Evolutionary conservation across 768 basidiomycete species (phyloP).

Genomic region (Podaxis sp.): DNA sequence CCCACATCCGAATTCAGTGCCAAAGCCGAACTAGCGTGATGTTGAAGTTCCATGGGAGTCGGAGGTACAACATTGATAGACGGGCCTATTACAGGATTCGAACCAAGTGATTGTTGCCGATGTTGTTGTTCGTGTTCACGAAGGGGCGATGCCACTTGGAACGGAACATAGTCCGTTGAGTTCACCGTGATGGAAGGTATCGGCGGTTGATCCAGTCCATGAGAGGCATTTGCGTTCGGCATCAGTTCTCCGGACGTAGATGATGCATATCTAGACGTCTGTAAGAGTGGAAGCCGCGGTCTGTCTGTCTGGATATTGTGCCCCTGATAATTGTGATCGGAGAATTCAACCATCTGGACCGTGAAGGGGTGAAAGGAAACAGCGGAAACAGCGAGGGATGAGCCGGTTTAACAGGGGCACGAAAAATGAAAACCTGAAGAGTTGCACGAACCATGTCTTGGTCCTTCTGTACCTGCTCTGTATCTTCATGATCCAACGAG

Average conservation of each 20-base stretch:
- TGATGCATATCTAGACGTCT: neutral
- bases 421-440: slow-evolving; percentile 3
- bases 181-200: neutral
- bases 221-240: neutral
- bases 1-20: neutral
- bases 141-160: slow-evolving; percentile 14
- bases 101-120: neutral
- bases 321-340: neutral
- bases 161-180: neutral
- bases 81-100: slow-evolving; percentile 3
- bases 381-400: neutral
- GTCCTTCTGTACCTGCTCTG: slow-evolving; percentile 28
- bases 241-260: neutral
- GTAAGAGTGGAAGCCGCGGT: slow-evolving; percentile 5
- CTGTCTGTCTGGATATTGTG: neutral
- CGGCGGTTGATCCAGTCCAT: neutral
- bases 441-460: slow-evolving; percentile 50
- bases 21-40: neutral
- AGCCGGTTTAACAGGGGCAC: slow-evolving; percentile 4
- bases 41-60: slow-evolving; percentile 5
- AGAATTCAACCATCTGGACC: neutral
- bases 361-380: neutral
- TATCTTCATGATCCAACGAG: slow-evolving; percentile 16
- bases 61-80: slow-evolving; percentile 14
- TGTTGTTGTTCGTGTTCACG: slow-evolving; percentile 21